These are phyloP conservation scores for Yamadazyma endophytica DNA, from an alignment of 805 yeast species.

Conservation along the genomic window DNA sequence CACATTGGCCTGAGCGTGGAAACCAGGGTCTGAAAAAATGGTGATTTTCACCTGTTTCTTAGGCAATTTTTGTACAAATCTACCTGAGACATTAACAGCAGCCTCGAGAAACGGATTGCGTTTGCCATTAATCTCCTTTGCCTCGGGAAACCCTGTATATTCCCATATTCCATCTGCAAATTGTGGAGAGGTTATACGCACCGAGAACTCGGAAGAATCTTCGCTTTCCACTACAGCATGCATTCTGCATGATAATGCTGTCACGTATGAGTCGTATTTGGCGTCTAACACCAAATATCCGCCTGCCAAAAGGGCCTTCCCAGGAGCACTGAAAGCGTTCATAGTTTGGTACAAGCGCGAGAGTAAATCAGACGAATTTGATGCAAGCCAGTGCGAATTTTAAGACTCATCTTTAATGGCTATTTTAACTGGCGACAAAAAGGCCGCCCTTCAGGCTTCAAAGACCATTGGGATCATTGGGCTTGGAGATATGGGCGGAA, in stretches of 20 bases:
- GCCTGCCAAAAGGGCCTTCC: slow-evolving; percentile 91
- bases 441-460: slow-evolving; percentile 17
- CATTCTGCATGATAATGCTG: slow-evolving; percentile 88
- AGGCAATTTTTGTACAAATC: slow-evolving; percentile 41
- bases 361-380: too few relatives aligned
- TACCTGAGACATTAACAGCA: slow-evolving; percentile 51
- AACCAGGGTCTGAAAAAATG: slow-evolving; percentile 81
- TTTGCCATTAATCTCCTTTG: slow-evolving; percentile 24
- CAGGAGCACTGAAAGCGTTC: slow-evolving; percentile 84
- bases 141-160: slow-evolving; percentile 27
- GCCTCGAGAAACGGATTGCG: slow-evolving; percentile 74
- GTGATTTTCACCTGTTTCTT: slow-evolving; percentile 44
- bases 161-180: slow-evolving; percentile 69
- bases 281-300: slow-evolving; percentile 91
- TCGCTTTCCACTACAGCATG: slow-evolving; percentile 53
- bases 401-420: too few relatives aligned
- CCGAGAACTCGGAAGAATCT: slow-evolving; percentile 11
- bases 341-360: neutral
- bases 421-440: too few relatives aligned
- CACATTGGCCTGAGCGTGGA: slow-evolving; percentile 71
- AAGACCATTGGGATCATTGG: slow-evolving; percentile 88
- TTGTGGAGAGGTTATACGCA: slow-evolving; percentile 69
- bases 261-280: slow-evolving; percentile 66
- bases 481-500: slow-evolving; percentile 92
- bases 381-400: too few relatives aligned